Evolutionary conservation across 1,284 basidiomycete genomes (phyloP).

Genomic region (Agroathelia rolfsii): DNA sequence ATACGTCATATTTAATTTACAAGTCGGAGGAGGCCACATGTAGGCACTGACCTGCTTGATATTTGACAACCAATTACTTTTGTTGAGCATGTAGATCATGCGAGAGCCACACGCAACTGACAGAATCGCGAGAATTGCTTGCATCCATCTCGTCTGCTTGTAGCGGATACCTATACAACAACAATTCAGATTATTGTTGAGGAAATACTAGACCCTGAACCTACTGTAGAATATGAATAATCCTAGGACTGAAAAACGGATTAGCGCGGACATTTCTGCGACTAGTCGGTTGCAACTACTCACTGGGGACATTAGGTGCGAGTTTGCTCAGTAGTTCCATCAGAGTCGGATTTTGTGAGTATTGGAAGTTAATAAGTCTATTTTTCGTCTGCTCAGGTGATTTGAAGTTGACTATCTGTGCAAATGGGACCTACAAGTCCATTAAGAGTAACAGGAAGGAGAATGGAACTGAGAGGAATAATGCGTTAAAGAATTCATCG

Average conservation of each 20-base stretch:
- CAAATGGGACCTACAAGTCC: conserved; percentile 53
- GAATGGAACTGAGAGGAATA: conserved; percentile 57
- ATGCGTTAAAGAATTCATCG: conserved; percentile 61
- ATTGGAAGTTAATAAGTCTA: conserved; percentile 69
- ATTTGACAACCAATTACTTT: conserved; percentile 52
- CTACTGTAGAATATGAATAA: conserved; percentile 72
- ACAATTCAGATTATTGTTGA: conserved; percentile 6
- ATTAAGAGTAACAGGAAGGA: conserved; percentile 63
- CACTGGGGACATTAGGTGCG: conserved; percentile 57
- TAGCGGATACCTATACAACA: conserved; percentile 45
- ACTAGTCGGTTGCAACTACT: conserved; percentile 18
- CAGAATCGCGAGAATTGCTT: conserved; percentile 46
- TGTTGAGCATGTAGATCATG: conserved; percentile 62
- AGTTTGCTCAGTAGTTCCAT: conserved; percentile 42
- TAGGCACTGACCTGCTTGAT: conserved; percentile 53
- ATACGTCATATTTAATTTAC: conserved; percentile 3
- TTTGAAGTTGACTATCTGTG: background rate
- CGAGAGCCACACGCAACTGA: conserved; percentile 49
- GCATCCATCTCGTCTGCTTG: conserved; percentile 42
- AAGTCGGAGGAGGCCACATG: background rate
- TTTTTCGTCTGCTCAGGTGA: conserved; percentile 8
- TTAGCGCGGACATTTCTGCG: conserved; percentile 5
- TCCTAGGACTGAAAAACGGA: conserved; percentile 42
- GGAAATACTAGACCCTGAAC: conserved; percentile 15
- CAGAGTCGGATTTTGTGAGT: conserved; percentile 44